Evolutionary conservation across 352 stramenopile genomes (phyloP).

Genomic region (Globisporangium nagaii): DNA sequence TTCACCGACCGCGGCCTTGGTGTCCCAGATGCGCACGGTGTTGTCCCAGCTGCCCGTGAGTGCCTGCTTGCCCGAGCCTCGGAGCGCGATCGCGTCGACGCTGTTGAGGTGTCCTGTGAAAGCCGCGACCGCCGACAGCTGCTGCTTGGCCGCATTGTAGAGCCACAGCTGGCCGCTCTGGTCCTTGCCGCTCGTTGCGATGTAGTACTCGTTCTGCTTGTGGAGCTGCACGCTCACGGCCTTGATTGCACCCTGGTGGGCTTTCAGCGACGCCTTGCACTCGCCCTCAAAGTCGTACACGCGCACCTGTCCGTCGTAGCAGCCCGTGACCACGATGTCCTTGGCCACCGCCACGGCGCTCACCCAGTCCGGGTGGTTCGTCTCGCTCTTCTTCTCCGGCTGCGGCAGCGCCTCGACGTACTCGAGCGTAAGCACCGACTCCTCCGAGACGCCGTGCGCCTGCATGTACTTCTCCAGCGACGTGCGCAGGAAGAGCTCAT

Average conservation of each 20-base stretch:
- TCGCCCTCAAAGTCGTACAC: conserved; percentile 61
- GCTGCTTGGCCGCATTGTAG: conserved; percentile 27
- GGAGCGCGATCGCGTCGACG: conserved; percentile 54
- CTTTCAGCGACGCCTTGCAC: conserved; percentile 57
- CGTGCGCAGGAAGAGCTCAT: conserved; percentile 67
- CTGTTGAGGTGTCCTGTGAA: conserved; percentile 79
- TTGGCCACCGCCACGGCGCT: conserved; percentile 52
- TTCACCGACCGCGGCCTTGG: conserved; percentile 12
- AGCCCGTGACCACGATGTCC: conserved; percentile 68
- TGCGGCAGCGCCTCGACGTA: conserved; percentile 83
- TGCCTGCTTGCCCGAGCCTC: conserved; percentile 29
- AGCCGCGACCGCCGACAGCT: conserved; percentile 43
- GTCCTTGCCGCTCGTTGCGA: conserved; percentile 76
- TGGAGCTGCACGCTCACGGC: conserved; percentile 37
- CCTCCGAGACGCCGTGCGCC: conserved; percentile 58
- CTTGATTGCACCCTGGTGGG: conserved; percentile 76
- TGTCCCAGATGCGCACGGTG: conserved; percentile 71
- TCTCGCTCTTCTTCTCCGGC: conserved; percentile 57
- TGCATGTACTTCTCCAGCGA: conserved; percentile 77
- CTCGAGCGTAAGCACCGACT: conserved; percentile 83
- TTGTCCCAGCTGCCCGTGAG: conserved; percentile 82
- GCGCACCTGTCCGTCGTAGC: conserved; percentile 83
- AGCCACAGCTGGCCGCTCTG: conserved; percentile 67
- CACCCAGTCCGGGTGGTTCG: conserved; percentile 84
- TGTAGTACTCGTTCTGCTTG: conserved; percentile 39